Base-by-base conservation (phyloP, 2,329 filamentous ascomycete species). In the Xylariales sp. region DNA sequence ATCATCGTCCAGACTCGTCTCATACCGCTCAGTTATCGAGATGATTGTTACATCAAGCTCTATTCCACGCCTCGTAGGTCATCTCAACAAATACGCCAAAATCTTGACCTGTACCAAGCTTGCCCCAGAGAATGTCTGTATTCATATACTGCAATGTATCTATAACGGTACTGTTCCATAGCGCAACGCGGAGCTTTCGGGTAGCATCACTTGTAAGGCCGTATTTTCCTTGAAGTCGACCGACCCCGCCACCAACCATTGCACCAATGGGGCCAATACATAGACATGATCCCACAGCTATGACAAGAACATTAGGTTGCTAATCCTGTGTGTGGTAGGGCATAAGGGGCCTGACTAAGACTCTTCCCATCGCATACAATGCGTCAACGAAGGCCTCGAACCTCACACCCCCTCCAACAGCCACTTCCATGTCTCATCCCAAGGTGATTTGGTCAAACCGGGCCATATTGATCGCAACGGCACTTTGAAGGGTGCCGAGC, bases 361-460 rank as follows among this genome's bases (percentile, higher is more conserved):
- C 35, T 29, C 36, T 33, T 10, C 35, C 35, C 1, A 15, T 36
- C n/a, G 19, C 29, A n/a, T 46, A 56, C 7, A 64, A 51, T 1
- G 44, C 41, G 11, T 51, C 49, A 1, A 52, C 55, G 14, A 62
- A 37, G 5, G 57, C 46, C 29, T 57, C 55, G 5, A 51, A 51
- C 14, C 47, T 52, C 9, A 52, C 48, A 5, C 63, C 62, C 6
- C 57, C 61, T 5, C 55, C 61, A 32, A 64, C 50, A 36, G 38
- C 40, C 8, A 48, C 29, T 10, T 37, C 45, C 3, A 39, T 21
- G 10, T 48, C 46, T 9, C 19, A n/a, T 6, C 47, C 42, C 7
- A 48, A 24, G 16, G 28, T 38, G 27, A 46, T 35, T 9, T 45
- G 16, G 28, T 44, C 40, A 21, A 48, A 39, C 9, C 45, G 42